phyloP scores from a whole-genome alignment of 768 basidiomycete species.

The Rickenella mellea region DNA sequence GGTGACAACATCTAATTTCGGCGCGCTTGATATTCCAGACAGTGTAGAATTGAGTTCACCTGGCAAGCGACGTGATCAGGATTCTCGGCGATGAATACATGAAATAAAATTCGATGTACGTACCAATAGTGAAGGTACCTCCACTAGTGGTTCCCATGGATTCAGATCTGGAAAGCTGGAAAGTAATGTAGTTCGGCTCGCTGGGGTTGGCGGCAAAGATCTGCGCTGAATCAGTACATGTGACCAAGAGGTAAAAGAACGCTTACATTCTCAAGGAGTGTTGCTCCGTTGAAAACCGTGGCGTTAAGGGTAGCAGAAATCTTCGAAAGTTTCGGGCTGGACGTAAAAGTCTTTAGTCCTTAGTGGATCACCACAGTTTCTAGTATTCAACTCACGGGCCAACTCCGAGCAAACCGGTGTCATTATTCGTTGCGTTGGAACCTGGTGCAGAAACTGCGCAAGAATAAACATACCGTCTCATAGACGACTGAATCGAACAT shows the following conservation, averaged over 20 bases:
- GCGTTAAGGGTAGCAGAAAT: not conserved
- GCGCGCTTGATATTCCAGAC: constrained; percentile 3
- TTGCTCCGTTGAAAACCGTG: not conserved
- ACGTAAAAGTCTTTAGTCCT: not conserved
- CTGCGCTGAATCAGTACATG: no score
- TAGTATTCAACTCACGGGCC: not conserved
- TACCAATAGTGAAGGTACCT: constrained; percentile 19
- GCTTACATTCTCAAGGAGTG: not conserved
- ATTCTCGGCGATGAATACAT: no score
- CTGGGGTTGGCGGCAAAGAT: not conserved
- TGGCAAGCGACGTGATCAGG: constrained; percentile 5
- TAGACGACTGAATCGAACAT: no score
- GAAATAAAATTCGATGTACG: no score
- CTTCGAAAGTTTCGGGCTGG: not conserved
- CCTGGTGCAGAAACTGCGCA: not conserved
- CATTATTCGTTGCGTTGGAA: not conserved
- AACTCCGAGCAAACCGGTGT: not conserved
- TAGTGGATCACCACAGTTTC: not conserved
- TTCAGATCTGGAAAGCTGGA: constrained; percentile 8
- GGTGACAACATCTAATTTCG: constrained; percentile 9
- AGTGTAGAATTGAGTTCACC: not conserved
- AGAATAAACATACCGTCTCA: no score
- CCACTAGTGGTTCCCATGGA: constrained; percentile 8
- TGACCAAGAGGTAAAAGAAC: no score
- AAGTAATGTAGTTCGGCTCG: constrained; percentile 8